Conservation (phyloP, 2,329 filamentous ascomycete species). For the Reticulascus tulasneorum region DNA sequence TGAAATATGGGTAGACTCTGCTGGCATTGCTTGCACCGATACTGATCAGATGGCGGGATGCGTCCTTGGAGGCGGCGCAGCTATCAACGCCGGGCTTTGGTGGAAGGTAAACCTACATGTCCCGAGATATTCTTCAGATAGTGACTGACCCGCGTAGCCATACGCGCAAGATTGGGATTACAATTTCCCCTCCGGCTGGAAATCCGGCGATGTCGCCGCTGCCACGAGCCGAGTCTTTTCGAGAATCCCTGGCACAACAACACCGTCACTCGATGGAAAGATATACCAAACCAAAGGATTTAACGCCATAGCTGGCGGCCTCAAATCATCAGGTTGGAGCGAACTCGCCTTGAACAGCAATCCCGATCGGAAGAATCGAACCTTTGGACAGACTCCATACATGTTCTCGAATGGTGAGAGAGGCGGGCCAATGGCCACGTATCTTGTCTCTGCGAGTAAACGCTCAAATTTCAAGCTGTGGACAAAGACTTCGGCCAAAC, state of each 20-base stretch:
- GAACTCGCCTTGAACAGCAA: slow-evolving; percentile 56
- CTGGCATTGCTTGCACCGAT: slow-evolving; percentile 63
- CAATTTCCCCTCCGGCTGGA: slow-evolving; percentile 71
- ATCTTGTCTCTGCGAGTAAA: slow-evolving; percentile 58
- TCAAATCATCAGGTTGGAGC: slow-evolving; percentile 58
- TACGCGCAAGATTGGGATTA: slow-evolving; percentile 64
- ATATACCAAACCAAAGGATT: slow-evolving; percentile 66
- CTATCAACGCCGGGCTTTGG: slow-evolving; percentile 66
- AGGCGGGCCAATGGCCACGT: slow-evolving; percentile 67
- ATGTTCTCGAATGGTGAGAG: slow-evolving; percentile 65
- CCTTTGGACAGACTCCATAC: slow-evolving; percentile 60
- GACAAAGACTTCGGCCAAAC: slow-evolving; percentile 62
- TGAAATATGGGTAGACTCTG: slow-evolving; percentile 62
- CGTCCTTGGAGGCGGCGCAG: slow-evolving; percentile 63
- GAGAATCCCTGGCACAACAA: slow-evolving; percentile 66
- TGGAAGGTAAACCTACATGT: slow-evolving; percentile 45
- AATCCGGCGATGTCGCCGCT: slow-evolving; percentile 55
- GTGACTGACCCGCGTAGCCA: slow-evolving; percentile 31
- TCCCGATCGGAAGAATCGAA: slow-evolving; percentile 61
- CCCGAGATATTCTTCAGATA: neutral
- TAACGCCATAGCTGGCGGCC: slow-evolving; percentile 55
- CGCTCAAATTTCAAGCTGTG: slow-evolving; percentile 64
- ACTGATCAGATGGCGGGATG: slow-evolving; percentile 72
- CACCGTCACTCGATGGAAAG: slow-evolving; percentile 62
- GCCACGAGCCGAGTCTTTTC: slow-evolving; percentile 61